Evolutionary conservation across 306 rosid species (phyloP).

Genomic region (Cucumis cinereus): DNA sequence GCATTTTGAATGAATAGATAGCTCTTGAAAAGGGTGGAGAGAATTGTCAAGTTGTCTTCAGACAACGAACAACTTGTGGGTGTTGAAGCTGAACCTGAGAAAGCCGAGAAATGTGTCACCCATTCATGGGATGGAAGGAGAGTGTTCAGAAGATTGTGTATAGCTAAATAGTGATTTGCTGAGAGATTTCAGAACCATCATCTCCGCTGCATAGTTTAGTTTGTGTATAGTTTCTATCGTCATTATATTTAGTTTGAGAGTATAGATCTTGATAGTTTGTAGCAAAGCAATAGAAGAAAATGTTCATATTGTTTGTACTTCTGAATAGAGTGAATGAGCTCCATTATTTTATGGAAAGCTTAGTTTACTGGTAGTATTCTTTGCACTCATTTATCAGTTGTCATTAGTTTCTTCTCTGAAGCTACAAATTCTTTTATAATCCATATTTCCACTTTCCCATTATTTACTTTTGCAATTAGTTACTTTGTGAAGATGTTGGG

Average conservation of each 20-base stretch:
- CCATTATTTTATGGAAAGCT: neutral
- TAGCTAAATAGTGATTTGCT: constrained; percentile 27
- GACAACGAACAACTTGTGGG: constrained; percentile 5
- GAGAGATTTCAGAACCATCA: constrained; percentile 19
- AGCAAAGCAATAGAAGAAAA: constrained; percentile 20
- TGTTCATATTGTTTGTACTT: constrained; percentile 24
- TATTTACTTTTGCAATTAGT: neutral
- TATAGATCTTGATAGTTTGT: constrained; percentile 15
- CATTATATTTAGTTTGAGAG: constrained; percentile 1
- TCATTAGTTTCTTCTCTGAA: neutral
- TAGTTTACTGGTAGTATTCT: neutral
- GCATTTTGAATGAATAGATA: constrained; percentile 12
- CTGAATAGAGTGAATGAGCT: neutral
- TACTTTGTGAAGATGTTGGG: neutral
- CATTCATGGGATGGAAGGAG: constrained; percentile 3
- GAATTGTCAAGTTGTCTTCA: constrained; percentile 12
- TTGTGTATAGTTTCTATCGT: constrained; percentile 34
- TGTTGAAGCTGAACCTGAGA: neutral
- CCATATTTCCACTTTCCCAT: neutral
- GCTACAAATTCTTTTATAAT: neutral
- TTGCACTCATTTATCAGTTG: neutral
- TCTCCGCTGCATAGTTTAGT: constrained; percentile 31
- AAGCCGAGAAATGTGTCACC: neutral
- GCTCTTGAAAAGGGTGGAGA: constrained; percentile 13
- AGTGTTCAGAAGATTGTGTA: constrained; percentile 33